phyloP scores from a whole-genome alignment of 768 basidiomycete genomes.

The Suillus plorans region DNA sequence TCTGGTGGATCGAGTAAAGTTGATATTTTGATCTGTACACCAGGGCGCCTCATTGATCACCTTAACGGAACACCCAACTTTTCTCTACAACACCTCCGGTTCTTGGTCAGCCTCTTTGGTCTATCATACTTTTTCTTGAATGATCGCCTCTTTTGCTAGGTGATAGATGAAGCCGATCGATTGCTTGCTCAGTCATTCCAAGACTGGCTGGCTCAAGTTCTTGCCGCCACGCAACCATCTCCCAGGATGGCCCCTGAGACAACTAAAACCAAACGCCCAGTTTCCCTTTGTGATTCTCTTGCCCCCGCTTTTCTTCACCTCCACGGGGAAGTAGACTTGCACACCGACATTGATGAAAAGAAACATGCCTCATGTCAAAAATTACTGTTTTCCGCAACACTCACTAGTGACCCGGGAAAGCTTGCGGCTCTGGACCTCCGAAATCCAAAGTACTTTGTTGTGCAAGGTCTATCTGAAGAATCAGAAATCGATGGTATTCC shows the following conservation, averaged over 20 bases:
- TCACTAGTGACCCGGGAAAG: constrained; percentile 93
- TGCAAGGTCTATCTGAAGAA: constrained; percentile 51
- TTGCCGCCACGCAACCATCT: constrained; percentile 65
- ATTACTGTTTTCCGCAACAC: constrained; percentile 92
- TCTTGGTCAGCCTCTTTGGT: constrained; percentile 59
- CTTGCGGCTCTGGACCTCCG: constrained; percentile 78
- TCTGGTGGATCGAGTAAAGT: constrained; percentile 88
- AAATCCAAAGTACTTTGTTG: constrained; percentile 85
- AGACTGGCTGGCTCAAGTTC: constrained; percentile 86
- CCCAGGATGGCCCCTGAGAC: constrained; percentile 13
- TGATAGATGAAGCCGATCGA: constrained; percentile 98
- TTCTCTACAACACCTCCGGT: constrained; percentile 92
- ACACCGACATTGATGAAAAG: constrained; percentile 55
- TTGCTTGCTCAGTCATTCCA: constrained; percentile 94
- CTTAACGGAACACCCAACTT: constrained; percentile 86
- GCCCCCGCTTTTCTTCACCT: constrained; percentile 56
- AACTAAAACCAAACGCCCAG: constrained; percentile 1
- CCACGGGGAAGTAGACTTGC: constrained; percentile 20
- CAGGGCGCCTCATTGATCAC: constrained; percentile 94
- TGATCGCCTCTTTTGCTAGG: constrained; percentile 41
- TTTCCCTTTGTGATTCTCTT: constrained; percentile 41
- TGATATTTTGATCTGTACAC: constrained; percentile 94
- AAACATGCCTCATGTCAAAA: constrained; percentile 82
- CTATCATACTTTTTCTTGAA: not conserved
- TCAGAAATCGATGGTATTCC: constrained; percentile 39